A percentile compares a stretch with the other conserved stretches of the same genome.
phyloP scores from a whole-genome alignment of 2,329 filamentous ascomycete genomes.

The Aspergillus bombycis region DNA sequence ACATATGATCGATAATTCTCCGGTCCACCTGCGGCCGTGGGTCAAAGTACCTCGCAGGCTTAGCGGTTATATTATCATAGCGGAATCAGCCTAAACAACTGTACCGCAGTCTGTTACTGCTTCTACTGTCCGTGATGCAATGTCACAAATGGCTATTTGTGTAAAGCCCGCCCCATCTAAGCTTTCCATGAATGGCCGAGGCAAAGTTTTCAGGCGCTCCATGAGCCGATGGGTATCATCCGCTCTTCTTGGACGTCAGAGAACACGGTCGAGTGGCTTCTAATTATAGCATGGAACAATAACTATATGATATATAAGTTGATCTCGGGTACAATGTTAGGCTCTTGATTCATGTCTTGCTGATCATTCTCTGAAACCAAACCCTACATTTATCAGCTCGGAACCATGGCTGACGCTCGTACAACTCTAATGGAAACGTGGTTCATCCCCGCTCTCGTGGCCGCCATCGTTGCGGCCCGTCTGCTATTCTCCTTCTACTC shows the following conservation, averaged over 20 bases:
- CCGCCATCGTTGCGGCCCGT: neutral
- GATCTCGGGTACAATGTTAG: neutral
- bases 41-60: neutral
- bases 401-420: neutral
- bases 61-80: too few relatives aligned
- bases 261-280: neutral
- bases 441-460: neutral
- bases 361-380: neutral
- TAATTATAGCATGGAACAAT: neutral
- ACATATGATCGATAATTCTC: neutral
- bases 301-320: neutral
- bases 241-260: neutral
- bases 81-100: neutral
- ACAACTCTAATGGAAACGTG: neutral
- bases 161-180: accelerated
- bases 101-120: too few relatives aligned
- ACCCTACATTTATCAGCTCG: neutral
- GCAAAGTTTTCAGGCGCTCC: neutral
- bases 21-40: neutral
- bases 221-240: neutral
- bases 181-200: neutral
- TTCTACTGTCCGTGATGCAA: neutral
- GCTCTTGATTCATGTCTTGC: neutral
- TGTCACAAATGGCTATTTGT: neutral
- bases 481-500: neutral